Evolutionary conservation across 148 eudicot genomes (phyloP), one percentile per base, ranked within the genome.

Genomic region (Drosera capensis): DNA sequence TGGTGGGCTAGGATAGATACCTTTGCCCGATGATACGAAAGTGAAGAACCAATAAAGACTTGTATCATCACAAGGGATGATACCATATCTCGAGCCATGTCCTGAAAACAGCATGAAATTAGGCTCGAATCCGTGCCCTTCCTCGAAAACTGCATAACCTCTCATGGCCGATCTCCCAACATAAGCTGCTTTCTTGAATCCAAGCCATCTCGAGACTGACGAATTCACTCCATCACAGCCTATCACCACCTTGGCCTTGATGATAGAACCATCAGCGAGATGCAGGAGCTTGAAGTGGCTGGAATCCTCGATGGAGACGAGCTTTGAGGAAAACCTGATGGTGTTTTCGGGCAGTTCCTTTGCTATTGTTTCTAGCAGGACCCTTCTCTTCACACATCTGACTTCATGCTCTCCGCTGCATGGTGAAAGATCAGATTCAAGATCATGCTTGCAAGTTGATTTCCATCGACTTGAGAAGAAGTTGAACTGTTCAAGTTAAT

Each of bases 261-360:
- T 1, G 19, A 53, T 20, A 14, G 70, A 30, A 20, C 75, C 75
- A 60, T 70, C 70, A 17, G 57, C 67, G 21, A 70, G 64, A 54
- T 65, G 70, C 11, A 70, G 37, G 25, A 62, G 22, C 50, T 70
- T 70, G 41, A 36, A 41, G 19, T 9, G 24, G 41, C 46, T 54
- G 1, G 56, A 47, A 12, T 54, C 65, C 20, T 70, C 59, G 17
- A 70, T 59, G 11, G 45, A 39, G 13, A 60, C 66, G 51, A 70
- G 51, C 61, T 64, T 64, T 37, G 74, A 60, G n/a, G 74, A 70
- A 45, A 43, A 70, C 58, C 59, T 59, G 8, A 70, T 39, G 52
- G 64, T 65, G 52, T 57, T 64, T 17, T 17, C 39, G n/a, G 75
- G 75, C 19, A 70, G 70, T 48, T 70, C 75, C 2, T 45, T 65